Conservation (phyloP, 148 eudicot species). For the Amaranthus palmeri region DNA sequence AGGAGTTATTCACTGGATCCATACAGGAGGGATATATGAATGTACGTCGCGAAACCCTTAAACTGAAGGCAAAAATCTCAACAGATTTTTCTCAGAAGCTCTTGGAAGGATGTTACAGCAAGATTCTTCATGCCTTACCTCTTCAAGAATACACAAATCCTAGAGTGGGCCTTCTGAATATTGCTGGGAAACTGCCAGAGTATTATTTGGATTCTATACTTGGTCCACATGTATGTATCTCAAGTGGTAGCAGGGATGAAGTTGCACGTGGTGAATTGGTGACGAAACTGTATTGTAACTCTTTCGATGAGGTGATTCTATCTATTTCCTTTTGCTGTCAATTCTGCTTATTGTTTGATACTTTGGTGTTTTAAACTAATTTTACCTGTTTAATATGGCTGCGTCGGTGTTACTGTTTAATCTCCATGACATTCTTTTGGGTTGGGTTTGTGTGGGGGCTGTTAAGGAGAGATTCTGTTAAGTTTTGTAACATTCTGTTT, state of each 20-base stretch:
- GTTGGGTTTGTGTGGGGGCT: not conserved
- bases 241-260: constrained; percentile 65
- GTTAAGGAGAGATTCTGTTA: not conserved
- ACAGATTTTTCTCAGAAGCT: constrained; percentile 46
- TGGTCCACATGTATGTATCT: constrained; percentile 64
- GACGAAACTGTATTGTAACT: constrained; percentile 49
- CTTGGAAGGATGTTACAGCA: constrained; percentile 51
- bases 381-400: not conserved
- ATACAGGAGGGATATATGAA: constrained; percentile 37
- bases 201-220: constrained; percentile 49
- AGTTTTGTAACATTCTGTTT: not conserved
- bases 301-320: constrained; percentile 64
- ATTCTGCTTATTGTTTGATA: constrained; percentile 1
- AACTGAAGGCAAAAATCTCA: constrained; percentile 63
- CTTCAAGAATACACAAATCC: constrained; percentile 75
- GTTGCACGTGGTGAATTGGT: constrained; percentile 60
- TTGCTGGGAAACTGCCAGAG: constrained; percentile 56
- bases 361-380: not conserved
- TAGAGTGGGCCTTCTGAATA: constrained; percentile 55
- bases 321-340: not conserved
- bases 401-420: not conserved
- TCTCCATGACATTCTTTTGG: not conserved
- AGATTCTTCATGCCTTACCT: constrained; percentile 58
- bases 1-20: constrained; percentile 54
- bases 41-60: constrained; percentile 44